Evolutionary conservation across 2,329 filamentous ascomycete genomes (phyloP), one percentile per base, ranked within the genome.

Genomic region (Malbranchea cinnamomea): DNA sequence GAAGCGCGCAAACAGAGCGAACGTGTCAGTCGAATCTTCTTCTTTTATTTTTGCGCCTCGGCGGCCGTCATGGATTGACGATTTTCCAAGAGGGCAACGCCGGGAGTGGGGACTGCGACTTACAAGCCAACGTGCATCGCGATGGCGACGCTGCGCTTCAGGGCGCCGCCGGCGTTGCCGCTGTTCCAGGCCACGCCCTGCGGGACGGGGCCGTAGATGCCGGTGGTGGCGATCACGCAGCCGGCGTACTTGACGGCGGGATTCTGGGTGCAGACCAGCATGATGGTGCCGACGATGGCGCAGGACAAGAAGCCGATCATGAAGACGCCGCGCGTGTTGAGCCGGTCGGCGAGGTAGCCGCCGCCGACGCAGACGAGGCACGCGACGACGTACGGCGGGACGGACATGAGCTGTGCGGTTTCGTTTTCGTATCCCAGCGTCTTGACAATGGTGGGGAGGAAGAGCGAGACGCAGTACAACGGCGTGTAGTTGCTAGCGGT

Each of bases 341-440:
- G 45, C 1, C 56, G 48, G 39, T 74, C 68, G 2, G 66, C 67
- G 5, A 54, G 40, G 40, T 58, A 62, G 1, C 67, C 63, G 15
- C 55, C 56, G 1, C 62, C 28, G 0, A 76, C 54, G 3, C 68
- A 62, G 1, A 71, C 44, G 3, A 71, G 67, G 28, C 76, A 71
- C 9, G 79, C 76, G 1, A 71, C 65, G 45, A 77, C 65, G 47
- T 69, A 67, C 38, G 74, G 66, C 3, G 67, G 63, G 12, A 67
- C 56, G 0, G 57, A 56, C 47, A 61, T 51, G 7, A 71, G 41
- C 57, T 71, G 37, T 45, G 68, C 54, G 5, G 43, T 45, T 13
- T 65, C 65, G 4, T 60, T 58, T 0, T 59, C 58, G 44, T 73
- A 76, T 3, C 71, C 68, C 2, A 76, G 52, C 22, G 65, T 62